A percentile compares a stretch with the other conserved stretches of the same genome.
These are phyloP conservation scores for Maudiozyma serrabonitensis DNA, from an alignment of 805 yeast species.

Conservation along the genomic window DNA sequence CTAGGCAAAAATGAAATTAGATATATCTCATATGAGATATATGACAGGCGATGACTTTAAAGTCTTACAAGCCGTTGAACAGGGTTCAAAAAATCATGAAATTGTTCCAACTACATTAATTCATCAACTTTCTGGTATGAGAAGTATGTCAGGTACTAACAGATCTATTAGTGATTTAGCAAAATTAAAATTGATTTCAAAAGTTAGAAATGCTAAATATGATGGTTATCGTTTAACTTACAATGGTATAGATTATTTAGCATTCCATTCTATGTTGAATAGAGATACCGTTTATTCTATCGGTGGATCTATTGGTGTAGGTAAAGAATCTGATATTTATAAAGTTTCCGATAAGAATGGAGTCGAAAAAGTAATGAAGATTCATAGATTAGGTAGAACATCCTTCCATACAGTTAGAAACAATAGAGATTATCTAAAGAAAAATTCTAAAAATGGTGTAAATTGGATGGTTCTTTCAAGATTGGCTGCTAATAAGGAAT, in stretches of 20 bases:
- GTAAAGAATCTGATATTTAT: conserved; percentile 94
- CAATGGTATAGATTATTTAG: conserved; percentile 86
- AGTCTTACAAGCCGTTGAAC: conserved; percentile 79
- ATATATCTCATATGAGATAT: conserved; percentile 88
- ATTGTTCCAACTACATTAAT: conserved; percentile 85
- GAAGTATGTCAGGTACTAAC: conserved; percentile 66
- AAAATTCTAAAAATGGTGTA: conserved; percentile 53
- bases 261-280: conserved; percentile 73
- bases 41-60: conserved; percentile 83
- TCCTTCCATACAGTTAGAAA: conserved; percentile 88
- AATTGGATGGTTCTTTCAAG: conserved; percentile 90
- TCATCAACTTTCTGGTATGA: conserved; percentile 66
- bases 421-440: conserved; percentile 79
- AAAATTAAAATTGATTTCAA: conserved; percentile 66
- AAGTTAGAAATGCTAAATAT: conserved; percentile 81
- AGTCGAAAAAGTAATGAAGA: conserved; percentile 64
- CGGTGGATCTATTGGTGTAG: conserved; percentile 88
- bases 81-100: conserved; percentile 88
- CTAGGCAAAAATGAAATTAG: conserved; percentile 61
- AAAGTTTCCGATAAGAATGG: conserved; percentile 65
- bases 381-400: conserved; percentile 88
- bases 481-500: conserved; percentile 89
- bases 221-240: conserved; percentile 90
- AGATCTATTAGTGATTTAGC: conserved; percentile 79
- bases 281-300: conserved; percentile 65